phyloP scores from a whole-genome alignment of 2,329 filamentous ascomycete species.

The Coniochaeta sp. region DNA sequence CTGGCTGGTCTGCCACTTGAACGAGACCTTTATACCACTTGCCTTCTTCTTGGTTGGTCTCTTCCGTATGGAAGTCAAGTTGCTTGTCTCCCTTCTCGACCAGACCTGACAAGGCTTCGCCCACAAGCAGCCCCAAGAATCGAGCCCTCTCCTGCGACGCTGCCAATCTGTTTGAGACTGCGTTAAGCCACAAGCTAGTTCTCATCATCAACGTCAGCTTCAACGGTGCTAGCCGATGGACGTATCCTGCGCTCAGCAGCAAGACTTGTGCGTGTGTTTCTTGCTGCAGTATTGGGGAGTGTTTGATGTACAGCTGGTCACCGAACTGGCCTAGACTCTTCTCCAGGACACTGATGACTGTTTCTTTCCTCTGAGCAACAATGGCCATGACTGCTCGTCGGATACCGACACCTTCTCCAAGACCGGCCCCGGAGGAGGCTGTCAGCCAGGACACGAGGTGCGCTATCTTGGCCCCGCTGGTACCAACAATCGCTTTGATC shows the following conservation, averaged over 20 bases:
- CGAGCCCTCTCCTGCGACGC: constrained; percentile 68
- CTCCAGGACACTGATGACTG: constrained; percentile 53
- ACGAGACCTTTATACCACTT: constrained; percentile 66
- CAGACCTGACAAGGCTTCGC: constrained; percentile 61
- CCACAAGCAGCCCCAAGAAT: constrained; percentile 83
- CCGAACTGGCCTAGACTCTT: constrained; percentile 70
- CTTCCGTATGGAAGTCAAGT: constrained; percentile 79
- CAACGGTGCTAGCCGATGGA: constrained; percentile 59
- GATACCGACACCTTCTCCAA: constrained; percentile 57
- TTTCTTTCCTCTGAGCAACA: constrained; percentile 43
- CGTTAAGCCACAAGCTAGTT: constrained; percentile 65
- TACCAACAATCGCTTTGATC: constrained; percentile 40
- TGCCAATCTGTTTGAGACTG: constrained; percentile 78
- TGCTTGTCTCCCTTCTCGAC: constrained; percentile 61
- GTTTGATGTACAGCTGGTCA: constrained; percentile 79
- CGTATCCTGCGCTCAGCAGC: constrained; percentile 69
- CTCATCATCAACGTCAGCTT: constrained; percentile 63
- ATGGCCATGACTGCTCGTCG: constrained; percentile 59
- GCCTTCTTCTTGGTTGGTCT: constrained; percentile 66
- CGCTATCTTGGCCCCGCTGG: constrained; percentile 40
- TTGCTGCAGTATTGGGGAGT: constrained; percentile 79
- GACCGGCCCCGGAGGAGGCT: constrained; percentile 54
- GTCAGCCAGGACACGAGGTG: constrained; percentile 60
- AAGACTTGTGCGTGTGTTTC: constrained; percentile 78
- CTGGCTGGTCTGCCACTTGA: constrained; percentile 54